phyloP scores from a whole-genome alignment of 768 basidiomycete genomes.

The Lactifluus pinguis region DNA sequence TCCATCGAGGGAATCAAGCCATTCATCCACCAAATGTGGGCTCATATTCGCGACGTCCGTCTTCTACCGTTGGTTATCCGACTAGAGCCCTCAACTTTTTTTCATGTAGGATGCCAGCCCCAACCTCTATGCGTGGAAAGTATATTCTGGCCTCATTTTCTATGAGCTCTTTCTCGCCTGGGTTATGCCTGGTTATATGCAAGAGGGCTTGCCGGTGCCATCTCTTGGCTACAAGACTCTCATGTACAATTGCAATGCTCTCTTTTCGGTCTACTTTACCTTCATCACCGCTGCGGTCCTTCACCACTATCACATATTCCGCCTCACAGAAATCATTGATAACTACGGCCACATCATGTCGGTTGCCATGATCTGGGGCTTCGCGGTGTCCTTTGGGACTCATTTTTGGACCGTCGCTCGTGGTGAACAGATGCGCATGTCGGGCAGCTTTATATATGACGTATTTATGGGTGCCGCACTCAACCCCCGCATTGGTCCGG shows the following conservation, averaged over 20 bases:
- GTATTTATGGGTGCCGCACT: conserved; percentile 94
- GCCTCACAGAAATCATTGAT: conserved; percentile 90
- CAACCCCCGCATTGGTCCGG: conserved; percentile 84
- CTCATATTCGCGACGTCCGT: conserved; percentile 69
- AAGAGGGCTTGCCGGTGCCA: conserved; percentile 94
- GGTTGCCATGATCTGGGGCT: conserved; percentile 89
- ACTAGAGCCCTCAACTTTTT: neutral
- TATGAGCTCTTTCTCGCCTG: conserved; percentile 88
- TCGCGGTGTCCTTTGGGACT: conserved; percentile 67
- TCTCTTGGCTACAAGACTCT: conserved; percentile 89
- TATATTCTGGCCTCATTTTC: conserved; percentile 81
- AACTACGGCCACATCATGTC: conserved; percentile 95
- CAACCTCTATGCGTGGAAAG: conserved; percentile 78
- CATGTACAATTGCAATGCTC: conserved; percentile 95
- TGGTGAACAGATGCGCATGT: conserved; percentile 84
- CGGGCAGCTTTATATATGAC: conserved; percentile 90
- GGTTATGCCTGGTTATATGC: conserved; percentile 84
- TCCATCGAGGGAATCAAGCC: conserved; percentile 65
- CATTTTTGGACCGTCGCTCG: conserved; percentile 72
- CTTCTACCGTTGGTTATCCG: neutral
- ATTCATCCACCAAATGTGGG: conserved; percentile 76
- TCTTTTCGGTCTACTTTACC: conserved; percentile 76
- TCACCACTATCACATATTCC: conserved; percentile 76
- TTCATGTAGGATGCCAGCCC: conserved; percentile 76
- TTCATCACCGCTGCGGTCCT: conserved; percentile 64